Base-by-base conservation (phyloP, 2,329 filamentous ascomycete species). In the Didymella pomorum region DNA sequence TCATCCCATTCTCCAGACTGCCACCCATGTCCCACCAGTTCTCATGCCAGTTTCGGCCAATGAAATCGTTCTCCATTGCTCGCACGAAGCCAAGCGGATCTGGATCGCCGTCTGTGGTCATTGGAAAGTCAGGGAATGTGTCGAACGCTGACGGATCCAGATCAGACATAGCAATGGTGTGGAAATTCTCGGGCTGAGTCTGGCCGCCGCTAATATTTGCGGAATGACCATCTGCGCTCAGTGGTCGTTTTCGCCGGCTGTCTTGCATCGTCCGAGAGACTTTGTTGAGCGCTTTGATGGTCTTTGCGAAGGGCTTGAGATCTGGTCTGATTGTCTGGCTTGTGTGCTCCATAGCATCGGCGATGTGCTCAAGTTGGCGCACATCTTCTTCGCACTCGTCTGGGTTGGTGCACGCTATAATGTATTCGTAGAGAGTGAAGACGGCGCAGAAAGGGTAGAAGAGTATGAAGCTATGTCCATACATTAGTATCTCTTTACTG, bases 61-160 rank as follows among this genome's bases (percentile, higher is more conserved):
- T 64, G 29, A 73, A 66, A 25, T 73, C 71, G n/a, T 58, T 72
- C 35, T 74, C 71, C 28, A 74, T 44, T 1, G 71, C 71, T 7
- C 71, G 51, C 2, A 74, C 67, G 20, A 70, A 70, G 2, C 61
- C 65, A 4, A 67, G 55, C 7, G 71, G 65, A 44, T 72, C 64
- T n/a, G 66, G 61, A 16, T 63, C 63, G 14, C 63, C 68, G 8
- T 67, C 65, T 28, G 62, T 35, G 3, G 58, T 65, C 41, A 61
- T 51, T 7, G 62, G 46, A 10, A 68, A 65, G 18, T 69, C 69
- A 1, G 63, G 62, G 9, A 65, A 58, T 2, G 60, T 56, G 7
- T 64, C 51, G 9, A 72, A 66, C 3, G 55, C 55, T 2, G 67
- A 56, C 37, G 56, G 52, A 10, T 67, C 60, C 9, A 71, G 57